Base-by-base conservation (phyloP, 2,329 filamentous ascomycete genomes). In the Penicillium sp. region DNA sequence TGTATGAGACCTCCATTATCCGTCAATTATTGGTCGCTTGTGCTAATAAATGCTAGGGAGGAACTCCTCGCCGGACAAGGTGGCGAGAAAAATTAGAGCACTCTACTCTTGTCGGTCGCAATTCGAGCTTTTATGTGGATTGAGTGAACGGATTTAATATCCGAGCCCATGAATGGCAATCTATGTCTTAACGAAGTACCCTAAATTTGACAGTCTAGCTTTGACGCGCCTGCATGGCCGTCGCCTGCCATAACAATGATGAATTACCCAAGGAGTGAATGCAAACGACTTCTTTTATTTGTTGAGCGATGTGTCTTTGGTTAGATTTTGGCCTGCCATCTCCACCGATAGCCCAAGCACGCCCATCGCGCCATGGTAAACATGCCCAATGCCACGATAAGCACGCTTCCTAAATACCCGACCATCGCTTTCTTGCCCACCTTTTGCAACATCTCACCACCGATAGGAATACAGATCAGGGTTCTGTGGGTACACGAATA, bases 401-500 rank as follows among this genome's bases (percentile, higher is more conserved):
- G 61, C 8, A 82, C 65, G 5, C 72, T 75, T 9, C 78, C 76
- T 48, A 80, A 73, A 45, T 79, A 79, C 0, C 76, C 77, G 0
- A 81, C 78, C 56, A 82, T 71, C 2, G 77, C 74, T 45, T 70
- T 69, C 3, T 76, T 71, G 0, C 79, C 79, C 39, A 80, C 76
- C 4, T 71, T 75, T 45, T 81, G 73, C 1, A 82, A 74, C 75
- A 82, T 76, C 51, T 79, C 74, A 14, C 80, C 81, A 11, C 77
- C 78, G 11, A 80, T 74, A 0, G 81, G 81, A 2, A 81, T 77
- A 7, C 78, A 76, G 1, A 82, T 71, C 8, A 83, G 65, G 0
- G 81, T 74, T 0, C 71, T 74, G 22, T 37, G 22, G 37, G 6
- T 24, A 14, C 3, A 29, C 16, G 5, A 3, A 27, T 14, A 8